Conservation (phyloP, 148 eudicot genomes). For the Chenopodium suecicum region DNA sequence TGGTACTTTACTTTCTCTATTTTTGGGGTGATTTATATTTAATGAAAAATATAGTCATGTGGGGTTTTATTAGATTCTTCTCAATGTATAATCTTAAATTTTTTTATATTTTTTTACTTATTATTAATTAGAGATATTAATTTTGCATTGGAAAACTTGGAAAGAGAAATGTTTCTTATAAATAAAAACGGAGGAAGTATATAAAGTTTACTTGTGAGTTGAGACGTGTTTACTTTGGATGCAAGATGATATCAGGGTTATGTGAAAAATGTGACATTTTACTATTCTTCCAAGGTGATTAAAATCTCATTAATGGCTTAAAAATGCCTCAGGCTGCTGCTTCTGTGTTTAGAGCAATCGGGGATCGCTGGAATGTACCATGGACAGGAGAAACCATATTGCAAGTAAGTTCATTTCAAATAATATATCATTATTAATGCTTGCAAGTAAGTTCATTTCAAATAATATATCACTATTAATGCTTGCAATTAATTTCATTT, state of each 20-base stretch:
- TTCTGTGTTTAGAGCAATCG: slow-evolving; percentile 48
- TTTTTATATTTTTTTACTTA: no score
- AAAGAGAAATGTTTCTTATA: no score
- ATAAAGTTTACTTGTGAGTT: background rate
- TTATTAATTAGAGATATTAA: no score
- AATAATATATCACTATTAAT: no score
- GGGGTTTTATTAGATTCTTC: no score
- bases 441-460: slow-evolving; percentile 5
- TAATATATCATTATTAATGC: background rate
- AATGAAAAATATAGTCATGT: no score
- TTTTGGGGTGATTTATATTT: no score
- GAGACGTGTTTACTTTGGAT: background rate
- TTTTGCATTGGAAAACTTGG: no score
- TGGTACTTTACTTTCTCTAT: no score
- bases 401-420: slow-evolving; percentile 40
- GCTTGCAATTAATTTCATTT: slow-evolving; percentile 45
- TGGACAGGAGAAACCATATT: slow-evolving; percentile 87
- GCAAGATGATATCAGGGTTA: background rate
- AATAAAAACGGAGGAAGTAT: no score
- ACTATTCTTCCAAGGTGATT: slow-evolving; percentile 7
- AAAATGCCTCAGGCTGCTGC: slow-evolving; percentile 44
- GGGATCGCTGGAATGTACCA: slow-evolving; percentile 81
- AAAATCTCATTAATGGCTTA: slow-evolving; percentile 6
- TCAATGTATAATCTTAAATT: no score
- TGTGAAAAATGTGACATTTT: background rate